Evolutionary conservation across 805 yeast genomes (phyloP), one percentile per base, ranked within the genome.

Genomic region (Saccharomycopsis oosterbeekiorum): DNA sequence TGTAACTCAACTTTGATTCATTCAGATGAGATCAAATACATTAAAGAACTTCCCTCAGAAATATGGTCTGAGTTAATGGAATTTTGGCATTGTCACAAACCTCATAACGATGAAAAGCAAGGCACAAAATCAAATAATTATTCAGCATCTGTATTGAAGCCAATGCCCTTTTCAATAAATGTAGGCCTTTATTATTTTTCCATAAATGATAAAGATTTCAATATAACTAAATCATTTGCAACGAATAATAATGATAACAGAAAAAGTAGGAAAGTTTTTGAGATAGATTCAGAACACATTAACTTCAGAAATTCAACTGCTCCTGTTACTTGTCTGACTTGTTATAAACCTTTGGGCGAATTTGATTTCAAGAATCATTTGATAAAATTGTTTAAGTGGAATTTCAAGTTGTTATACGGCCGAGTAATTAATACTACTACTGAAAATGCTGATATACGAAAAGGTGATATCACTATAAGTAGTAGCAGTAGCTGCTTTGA

Each of bases 51-150:
- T 84, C 99, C 99, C 0, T 87, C 96, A 0, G 97, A 91, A 68
- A 76, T 83, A 57, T 93, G 99, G 99, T 83, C 86, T 14, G 99
- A 93, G 70, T 75, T 94, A 80, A 87, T 93, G 96, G 98, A 93
- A 62, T 88, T 87, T 66, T 93, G 99, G 99, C 97, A 93, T 70
- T 93, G 99, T 70, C 97, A 93, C 69, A 87, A 86, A 67, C 96
- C 96, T 15, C 34, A 51, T 17, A 36, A 55, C 24, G 36, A 36
- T 19, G 19, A n/a, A 9, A 21, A 40, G 0, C 70, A 73, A 51
- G 69, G 70, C 37, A 70, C 71, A 62, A 66, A 69, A 51, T 57
- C 59, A 47, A 61, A 59, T 60, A 68, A 26, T 74, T 78, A 61
- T 76, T 75, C 65, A 78, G 34, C 53, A 19, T 47, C 53, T 19